These are phyloP conservation scores for Citrus glauca DNA, from an alignment of 345 rosid genomes.

Conservation along the genomic window DNA sequence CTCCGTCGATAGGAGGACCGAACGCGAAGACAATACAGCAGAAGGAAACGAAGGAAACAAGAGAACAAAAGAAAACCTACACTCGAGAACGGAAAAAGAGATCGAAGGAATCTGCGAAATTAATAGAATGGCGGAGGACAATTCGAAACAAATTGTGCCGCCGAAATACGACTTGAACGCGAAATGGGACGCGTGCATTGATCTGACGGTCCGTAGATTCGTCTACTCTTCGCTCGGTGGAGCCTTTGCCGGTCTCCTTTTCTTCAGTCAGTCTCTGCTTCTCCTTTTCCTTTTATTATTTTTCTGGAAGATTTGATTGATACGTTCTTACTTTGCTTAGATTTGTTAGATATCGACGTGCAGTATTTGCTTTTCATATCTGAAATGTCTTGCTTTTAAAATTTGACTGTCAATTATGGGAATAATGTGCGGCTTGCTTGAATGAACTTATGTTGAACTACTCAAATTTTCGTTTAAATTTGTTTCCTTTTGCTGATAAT, in stretches of 20 bases:
- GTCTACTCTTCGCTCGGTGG: constrained; percentile 83
- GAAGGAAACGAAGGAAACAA: not conserved
- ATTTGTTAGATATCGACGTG: not conserved
- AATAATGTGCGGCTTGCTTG: not conserved
- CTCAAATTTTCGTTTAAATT: not conserved
- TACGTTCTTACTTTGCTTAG: not conserved
- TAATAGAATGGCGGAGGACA: constrained; percentile 35
- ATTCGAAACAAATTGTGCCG: constrained; percentile 22
- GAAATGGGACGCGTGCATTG: constrained; percentile 90
- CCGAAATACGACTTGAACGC: constrained; percentile 55
- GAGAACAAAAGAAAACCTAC: not conserved
- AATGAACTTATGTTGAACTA: not conserved
- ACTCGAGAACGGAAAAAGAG: not conserved
- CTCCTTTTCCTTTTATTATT: not conserved
- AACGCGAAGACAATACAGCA: not conserved
- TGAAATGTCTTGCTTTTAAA: not conserved
- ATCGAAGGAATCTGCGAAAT: not conserved
- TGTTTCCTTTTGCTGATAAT: not conserved
- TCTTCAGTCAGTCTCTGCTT: constrained; percentile 61
- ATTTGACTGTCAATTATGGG: not conserved
- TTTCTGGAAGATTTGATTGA: not conserved
- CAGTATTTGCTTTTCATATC: not conserved
- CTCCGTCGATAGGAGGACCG: not conserved
- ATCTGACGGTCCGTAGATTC: constrained; percentile 77
- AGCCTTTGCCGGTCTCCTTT: constrained; percentile 74